Base-by-base conservation (phyloP, 805 yeast genomes). In the Kregervanrija pseudodelftensis region DNA sequence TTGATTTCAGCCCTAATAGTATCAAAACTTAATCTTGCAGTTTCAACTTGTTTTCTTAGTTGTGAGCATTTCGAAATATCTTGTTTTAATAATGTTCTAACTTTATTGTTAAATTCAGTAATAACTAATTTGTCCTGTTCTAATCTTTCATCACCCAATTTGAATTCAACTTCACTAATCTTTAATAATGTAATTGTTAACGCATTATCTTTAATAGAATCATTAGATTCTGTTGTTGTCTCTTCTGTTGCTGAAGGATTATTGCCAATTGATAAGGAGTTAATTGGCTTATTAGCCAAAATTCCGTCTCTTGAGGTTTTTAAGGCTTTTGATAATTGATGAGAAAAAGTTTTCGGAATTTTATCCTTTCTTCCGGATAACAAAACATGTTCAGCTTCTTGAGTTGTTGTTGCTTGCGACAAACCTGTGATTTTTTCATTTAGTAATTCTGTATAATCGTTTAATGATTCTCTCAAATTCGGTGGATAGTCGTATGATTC, bases 401-500 rank as follows among this genome's bases (percentile, higher is more conserved):
- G 79, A 1, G 85, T 81, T 17, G 80, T 73, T 3, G 77, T 67
- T n/a, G 83, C 86, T 54, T 70, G 76, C 48, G 79, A 76, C 55
- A 81, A 71, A 43, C 79, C 82, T 42, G 68, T 69, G 50, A 80
- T 74, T 59, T 78, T 80, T 55, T 67, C 76, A 36, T 72, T 69
- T 39, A 81, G 60, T 4, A 79, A 64, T 53, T 77, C 75, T 33
- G 82, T 77, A 57, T 82, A 78, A 53, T 83, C 82, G 40, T 68
- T 67, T 17, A 79, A 69, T 38, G 85, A 77, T 53, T 85, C 91
- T 49, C 74, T 73, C 50, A 85, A 63, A 60, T 82, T 82, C 43
- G 93, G 91, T 22, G 95, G 95, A 56, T 83, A 85, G 60, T 85
- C 95, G 60, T 85, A 85, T 40, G 85, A 76, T 53, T 82, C 84